Percentiles rank a stretch among this genome's conserved stretches.
These are phyloP conservation scores for Amanita pseudoporphyria DNA, from an alignment of 768 basidiomycete genomes.

Conservation along the genomic window DNA sequence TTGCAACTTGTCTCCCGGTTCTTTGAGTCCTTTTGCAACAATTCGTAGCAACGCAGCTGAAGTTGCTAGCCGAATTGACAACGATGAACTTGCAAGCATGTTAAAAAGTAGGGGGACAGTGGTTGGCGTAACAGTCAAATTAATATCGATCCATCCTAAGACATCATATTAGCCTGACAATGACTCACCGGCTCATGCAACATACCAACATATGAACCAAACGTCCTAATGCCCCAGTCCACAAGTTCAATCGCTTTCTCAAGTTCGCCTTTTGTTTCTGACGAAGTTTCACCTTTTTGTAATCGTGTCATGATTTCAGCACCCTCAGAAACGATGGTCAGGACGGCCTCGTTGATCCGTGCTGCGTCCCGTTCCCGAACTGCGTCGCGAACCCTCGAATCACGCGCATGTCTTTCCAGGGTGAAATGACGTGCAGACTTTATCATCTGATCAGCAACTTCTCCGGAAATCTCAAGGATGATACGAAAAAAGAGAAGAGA, in stretches of 20 bases:
- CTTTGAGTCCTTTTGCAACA: constrained; percentile 89
- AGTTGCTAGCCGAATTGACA: constrained; percentile 77
- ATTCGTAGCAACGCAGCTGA: constrained; percentile 75
- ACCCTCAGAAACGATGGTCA: constrained; percentile 72
- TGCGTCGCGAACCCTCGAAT: constrained; percentile 79
- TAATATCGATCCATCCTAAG: constrained; percentile 96
- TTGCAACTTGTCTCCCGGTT: constrained; percentile 81
- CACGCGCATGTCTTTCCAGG: constrained; percentile 64
- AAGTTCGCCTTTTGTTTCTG: constrained; percentile 36
- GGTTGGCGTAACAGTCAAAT: constrained; percentile 84
- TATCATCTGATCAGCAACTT: constrained; percentile 93
- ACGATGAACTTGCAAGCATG: constrained; percentile 66
- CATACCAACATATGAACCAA: constrained; percentile 91
- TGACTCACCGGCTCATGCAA: not conserved
- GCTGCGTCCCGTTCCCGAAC: constrained; percentile 87
- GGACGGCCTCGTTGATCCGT: constrained; percentile 76
- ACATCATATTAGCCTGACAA: not conserved
- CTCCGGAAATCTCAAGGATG: constrained; percentile 89
- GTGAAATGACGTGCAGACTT: constrained; percentile 76
- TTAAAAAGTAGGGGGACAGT: constrained; percentile 81
- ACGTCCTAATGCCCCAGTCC: constrained; percentile 88
- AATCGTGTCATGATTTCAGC: constrained; percentile 45
- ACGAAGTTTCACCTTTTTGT: constrained; percentile 34
- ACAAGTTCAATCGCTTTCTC: constrained; percentile 66
- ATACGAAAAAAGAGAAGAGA: constrained; percentile 87